Percentiles rank a stretch among this genome's conserved stretches.
Evolutionary conservation across 2,329 filamentous ascomycete species (phyloP).

Genomic region (Chaetomium sp.): DNA sequence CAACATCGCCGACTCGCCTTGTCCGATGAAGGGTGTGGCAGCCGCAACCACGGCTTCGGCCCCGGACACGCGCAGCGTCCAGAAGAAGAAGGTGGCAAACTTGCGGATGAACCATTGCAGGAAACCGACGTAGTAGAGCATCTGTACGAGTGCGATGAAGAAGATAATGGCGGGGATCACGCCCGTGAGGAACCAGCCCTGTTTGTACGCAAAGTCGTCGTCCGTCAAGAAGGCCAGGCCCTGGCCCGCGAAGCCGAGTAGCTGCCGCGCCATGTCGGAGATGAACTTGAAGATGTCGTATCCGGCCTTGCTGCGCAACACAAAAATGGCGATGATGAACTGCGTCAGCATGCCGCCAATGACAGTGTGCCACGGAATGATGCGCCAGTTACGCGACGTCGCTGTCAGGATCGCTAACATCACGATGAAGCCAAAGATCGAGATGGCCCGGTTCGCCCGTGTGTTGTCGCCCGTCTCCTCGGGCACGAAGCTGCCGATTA

Average conservation of each 20-base stretch:
- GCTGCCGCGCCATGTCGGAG: slow-evolving; percentile 62
- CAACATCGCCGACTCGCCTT: slow-evolving; percentile 90
- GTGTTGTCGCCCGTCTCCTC: slow-evolving; percentile 69
- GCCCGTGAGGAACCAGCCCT: slow-evolving; percentile 62
- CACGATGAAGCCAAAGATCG: slow-evolving; percentile 69
- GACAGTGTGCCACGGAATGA: slow-evolving; percentile 68
- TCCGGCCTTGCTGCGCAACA: slow-evolving; percentile 71
- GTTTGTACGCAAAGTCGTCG: slow-evolving; percentile 32
- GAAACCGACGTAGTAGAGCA: slow-evolving; percentile 73
- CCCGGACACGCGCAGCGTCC: slow-evolving; percentile 77
- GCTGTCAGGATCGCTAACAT: slow-evolving; percentile 61
- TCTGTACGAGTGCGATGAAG: slow-evolving; percentile 87
- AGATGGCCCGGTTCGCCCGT: slow-evolving; percentile 70
- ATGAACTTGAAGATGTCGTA: slow-evolving; percentile 89
- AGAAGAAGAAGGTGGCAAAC: slow-evolving; percentile 87
- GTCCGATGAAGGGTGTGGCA: slow-evolving; percentile 88
- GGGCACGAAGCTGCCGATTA: slow-evolving; percentile 72
- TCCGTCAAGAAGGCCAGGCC: slow-evolving; percentile 69
- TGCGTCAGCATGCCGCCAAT: slow-evolving; percentile 85
- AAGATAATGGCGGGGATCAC: slow-evolving; percentile 93
- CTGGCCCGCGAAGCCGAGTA: slow-evolving; percentile 68
- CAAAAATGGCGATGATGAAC: slow-evolving; percentile 83
- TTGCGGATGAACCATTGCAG: slow-evolving; percentile 88
- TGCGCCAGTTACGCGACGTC: slow-evolving; percentile 63
- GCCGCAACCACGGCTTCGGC: slow-evolving; percentile 91